Conservation (phyloP, 352 stramenopile genomes). For the Phytopythium kandeliae region DNA sequence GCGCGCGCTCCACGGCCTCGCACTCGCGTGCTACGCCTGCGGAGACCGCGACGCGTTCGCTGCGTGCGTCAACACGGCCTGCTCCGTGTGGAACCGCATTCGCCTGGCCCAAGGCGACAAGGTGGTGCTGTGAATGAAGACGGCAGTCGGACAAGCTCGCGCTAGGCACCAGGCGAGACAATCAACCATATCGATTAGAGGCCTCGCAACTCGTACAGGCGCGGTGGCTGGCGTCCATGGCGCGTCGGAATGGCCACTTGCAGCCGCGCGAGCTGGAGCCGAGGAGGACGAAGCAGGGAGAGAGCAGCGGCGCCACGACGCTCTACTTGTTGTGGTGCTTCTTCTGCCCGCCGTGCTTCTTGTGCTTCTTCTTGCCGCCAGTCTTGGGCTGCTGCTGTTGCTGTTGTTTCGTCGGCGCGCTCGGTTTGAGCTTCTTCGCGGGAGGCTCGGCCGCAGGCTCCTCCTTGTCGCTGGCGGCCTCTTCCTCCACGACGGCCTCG, state of each 20-base stretch:
- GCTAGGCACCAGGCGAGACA: no score
- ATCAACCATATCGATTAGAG: conserved; percentile 7
- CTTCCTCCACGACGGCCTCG: conserved; percentile 51
- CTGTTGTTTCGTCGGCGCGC: conserved; percentile 10
- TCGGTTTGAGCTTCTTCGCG: conserved; percentile 20
- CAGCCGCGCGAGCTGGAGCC: not conserved
- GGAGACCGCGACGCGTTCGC: conserved; percentile 39
- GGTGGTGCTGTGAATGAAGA: conserved; percentile 17
- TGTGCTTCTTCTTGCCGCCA: conserved; percentile 1
- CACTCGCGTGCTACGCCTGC: conserved; percentile 41
- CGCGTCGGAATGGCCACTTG: no score
- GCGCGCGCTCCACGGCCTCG: conserved; percentile 27
- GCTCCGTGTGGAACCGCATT: conserved; percentile 61
- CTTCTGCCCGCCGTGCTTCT: conserved; percentile 2
- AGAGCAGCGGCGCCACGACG: not conserved
- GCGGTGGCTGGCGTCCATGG: no score
- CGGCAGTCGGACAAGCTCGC: no score
- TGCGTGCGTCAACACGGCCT: conserved; percentile 49
- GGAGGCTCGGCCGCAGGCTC: conserved; percentile 6
- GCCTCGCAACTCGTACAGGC: not conserved
- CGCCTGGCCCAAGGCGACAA: conserved; percentile 33
- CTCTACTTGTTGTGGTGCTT: conserved; percentile 8
- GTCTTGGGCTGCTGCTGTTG: conserved; percentile 2
- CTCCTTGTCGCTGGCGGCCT: conserved; percentile 46
- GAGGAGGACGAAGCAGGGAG: not conserved